Evolutionary conservation across 2,329 filamentous ascomycete genomes (phyloP), one percentile per base, ranked within the genome.

Genomic region (Lachnellula arida): DNA sequence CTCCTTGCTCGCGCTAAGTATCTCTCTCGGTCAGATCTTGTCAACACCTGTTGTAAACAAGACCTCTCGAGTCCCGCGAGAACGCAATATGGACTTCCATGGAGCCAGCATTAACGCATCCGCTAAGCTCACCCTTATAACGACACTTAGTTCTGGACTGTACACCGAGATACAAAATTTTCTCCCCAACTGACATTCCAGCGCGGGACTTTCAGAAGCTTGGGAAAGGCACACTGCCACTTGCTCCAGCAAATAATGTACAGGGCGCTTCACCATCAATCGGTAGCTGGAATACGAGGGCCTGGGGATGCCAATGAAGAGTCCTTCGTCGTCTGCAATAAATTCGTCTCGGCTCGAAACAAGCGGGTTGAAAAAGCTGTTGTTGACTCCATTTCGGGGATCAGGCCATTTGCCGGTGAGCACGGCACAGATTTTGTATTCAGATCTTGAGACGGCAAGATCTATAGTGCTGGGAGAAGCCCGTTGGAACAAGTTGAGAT

Each of bases 11-110:
- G 0, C 79, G 73, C 11, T 79, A 75, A 1, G 76, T 68, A 12
- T 74, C 72, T 54, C 72, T 77, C 62, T 81, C 78, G 0, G 80
- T 69, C 4, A 81, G 71, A 48, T 80, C 76, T 3, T 65, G 68
- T 0, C 66, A 51, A 3, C 68, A 55, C 2, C 66, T 57, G 50
- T 81, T 77, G 49, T 78, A 79, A 0, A 68, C 70, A 1, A 82
- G 70, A 5, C 78, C 79, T 19, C 72, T 69, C 0, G 70, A 69
- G 61, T 81, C 79, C 0, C 79, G 71, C 0, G 79, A 81, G 54
- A 82, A 79, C 0, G 78, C 78, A 0, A 78, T 72, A 51, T 81
- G 76, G 0, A 80, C 76, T 56, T 81, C 78, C 72, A 81, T 76
- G 28, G 74, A 69, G 1, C 77, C 77, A 11, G 73, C 72, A 8